Percentiles rank a stretch among this genome's conserved stretches.
Evolutionary conservation across 192 early-diverging fungal species (phyloP).

Genomic region (Dispira simplex): DNA sequence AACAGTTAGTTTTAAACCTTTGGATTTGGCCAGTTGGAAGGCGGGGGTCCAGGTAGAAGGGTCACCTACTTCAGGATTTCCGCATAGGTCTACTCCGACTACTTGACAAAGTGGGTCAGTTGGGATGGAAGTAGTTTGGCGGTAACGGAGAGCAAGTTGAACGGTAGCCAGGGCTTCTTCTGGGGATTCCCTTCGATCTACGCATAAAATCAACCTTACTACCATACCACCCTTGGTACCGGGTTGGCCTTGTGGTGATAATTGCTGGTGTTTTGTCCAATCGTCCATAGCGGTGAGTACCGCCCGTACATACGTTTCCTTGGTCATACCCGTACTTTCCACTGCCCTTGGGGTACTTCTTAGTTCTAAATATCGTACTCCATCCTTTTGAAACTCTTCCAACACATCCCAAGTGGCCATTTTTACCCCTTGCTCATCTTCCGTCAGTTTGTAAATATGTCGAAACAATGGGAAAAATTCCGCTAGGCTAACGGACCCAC

Average conservation of each 20-base stretch:
- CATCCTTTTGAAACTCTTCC: conserved; percentile 32
- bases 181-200: conserved; percentile 31
- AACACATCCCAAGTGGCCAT: conserved; percentile 24
- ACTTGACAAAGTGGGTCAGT: conserved; percentile 15
- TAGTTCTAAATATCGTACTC: conserved; percentile 39
- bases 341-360: conserved; percentile 34
- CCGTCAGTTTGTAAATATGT: conserved; percentile 37
- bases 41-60: conserved; percentile 27
- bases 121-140: conserved; percentile 12
- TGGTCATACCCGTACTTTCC: conserved; percentile 33
- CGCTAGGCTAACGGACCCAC: background rate
- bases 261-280: background rate
- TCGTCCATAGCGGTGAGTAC: conserved; percentile 18
- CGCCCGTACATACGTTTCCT: conserved; percentile 27
- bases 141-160: conserved; percentile 22
- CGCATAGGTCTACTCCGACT: conserved; percentile 47
- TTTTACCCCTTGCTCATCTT: conserved; percentile 23
- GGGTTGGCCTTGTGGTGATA: conserved; percentile 4
- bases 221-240: conserved; percentile 16
- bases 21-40: conserved; percentile 26
- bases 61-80: conserved; percentile 26
- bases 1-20: conserved; percentile 32
- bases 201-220: conserved; percentile 30
- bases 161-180: conserved; percentile 33
- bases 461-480: conserved; percentile 41